Evolutionary conservation across 176 grass and related monocot genomes (phyloP), one percentile per base, ranked within the genome.

Genomic region (Chloris gayana): DNA sequence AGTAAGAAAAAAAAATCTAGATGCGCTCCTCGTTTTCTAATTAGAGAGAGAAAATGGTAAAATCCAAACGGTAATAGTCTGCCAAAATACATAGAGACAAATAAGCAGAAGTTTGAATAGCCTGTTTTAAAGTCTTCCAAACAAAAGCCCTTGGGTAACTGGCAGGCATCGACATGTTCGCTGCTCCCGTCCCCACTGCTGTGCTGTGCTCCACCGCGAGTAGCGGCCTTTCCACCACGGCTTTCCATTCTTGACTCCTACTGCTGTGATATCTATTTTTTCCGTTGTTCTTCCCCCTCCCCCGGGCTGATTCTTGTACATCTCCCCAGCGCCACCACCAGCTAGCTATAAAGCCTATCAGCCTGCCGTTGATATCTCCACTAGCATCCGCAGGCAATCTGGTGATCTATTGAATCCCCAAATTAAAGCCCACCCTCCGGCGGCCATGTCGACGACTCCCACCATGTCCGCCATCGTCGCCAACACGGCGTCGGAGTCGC

Each of bases 381-480:
- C 70, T 51, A 22, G 9, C 19, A 12, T 51, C 34, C 19, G 18
- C 3, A 13, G 29, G 1, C 18, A 21, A 30, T 3, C 69, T n/a
- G n/a, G n/a, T n/a, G n/a, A n/a, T n/a, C n/a, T n/a, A n/a, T n/a
- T n/a, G n/a, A n/a, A n/a, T n/a, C n/a, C n/a, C n/a, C n/a, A n/a
- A n/a, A n/a, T n/a, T n/a, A n/a, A n/a, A n/a, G n/a, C 10, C 67
- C 63, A 6, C 1, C 2, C 66, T 9, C 67, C 63, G 5, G 0
- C 57, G 38, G 26, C 41, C 29, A 64, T 78, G 75, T 65, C 60
- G 9, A 27, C 37, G 18, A 7, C 18, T 17, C 22, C 54, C 27
- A 42, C 73, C n/a, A 75, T 15, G 0, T 76, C 74, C 3, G 2
- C 64, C 46, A 68, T 79, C 9, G 32, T 79, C 46, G 64, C 77